phyloP scores from a whole-genome alignment of 495 filamentous ascomycete species.

The Aspergillus avenaceus region DNA sequence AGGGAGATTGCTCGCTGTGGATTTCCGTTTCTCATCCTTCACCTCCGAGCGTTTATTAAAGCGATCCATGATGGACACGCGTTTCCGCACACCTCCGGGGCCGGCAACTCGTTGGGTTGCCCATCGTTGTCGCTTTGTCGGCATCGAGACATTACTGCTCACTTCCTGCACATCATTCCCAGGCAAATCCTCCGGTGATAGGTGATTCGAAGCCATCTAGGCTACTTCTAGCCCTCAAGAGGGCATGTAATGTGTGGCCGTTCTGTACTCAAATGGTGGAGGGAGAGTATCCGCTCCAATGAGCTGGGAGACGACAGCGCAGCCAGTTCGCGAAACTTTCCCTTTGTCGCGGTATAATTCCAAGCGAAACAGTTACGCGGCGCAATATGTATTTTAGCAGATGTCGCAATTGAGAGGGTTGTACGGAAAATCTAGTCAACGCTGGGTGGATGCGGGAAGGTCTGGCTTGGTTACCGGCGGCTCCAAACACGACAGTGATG shows the following conservation, averaged over 20 bases:
- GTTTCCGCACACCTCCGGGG: slow-evolving; percentile 70
- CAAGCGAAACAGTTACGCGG: neutral
- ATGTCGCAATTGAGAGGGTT: neutral
- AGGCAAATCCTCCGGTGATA: slow-evolving; percentile 18
- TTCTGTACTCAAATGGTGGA: slow-evolving; percentile 8
- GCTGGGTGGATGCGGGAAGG: neutral
- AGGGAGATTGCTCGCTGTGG: slow-evolving; percentile 29
- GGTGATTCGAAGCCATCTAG: slow-evolving; percentile 38
- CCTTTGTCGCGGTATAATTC: neutral
- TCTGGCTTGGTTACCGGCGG: neutral
- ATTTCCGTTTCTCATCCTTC: slow-evolving; percentile 67
- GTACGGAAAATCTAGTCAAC: neutral
- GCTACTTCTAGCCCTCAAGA: slow-evolving; percentile 21
- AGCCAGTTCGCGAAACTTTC: slow-evolving; percentile 16
- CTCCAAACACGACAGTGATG: slow-evolving; percentile 4
- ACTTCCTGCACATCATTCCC: slow-evolving; percentile 24
- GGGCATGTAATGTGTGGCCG: slow-evolving; percentile 24
- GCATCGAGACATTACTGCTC: slow-evolving; percentile 51
- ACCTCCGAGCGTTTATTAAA: slow-evolving; percentile 57
- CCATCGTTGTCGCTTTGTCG: slow-evolving; percentile 80
- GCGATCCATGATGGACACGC: slow-evolving; percentile 77
- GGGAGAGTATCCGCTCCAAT: slow-evolving; percentile 29
- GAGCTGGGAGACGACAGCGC: slow-evolving; percentile 21
- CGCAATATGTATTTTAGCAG: neutral
- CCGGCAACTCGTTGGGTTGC: slow-evolving; percentile 80